Conservation (phyloP, 2,329 filamentous ascomycete genomes). For the Pseudogymnoascus sp. region DNA sequence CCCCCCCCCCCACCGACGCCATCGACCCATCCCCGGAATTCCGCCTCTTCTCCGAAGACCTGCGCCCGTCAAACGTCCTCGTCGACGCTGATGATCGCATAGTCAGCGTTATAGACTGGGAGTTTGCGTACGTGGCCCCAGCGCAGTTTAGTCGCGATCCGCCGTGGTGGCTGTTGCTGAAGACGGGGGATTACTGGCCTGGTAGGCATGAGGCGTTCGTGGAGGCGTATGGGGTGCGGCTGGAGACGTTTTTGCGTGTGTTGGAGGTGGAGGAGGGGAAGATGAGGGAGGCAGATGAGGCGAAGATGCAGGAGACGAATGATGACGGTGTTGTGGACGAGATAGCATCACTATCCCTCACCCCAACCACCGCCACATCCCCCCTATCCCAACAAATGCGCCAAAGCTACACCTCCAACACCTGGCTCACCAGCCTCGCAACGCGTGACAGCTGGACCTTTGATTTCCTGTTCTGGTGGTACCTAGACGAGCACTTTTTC, state of each 20-base stretch:
- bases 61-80: conserved; percentile 30
- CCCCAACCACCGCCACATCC: no score
- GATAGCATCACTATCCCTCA: not conserved
- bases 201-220: conserved; percentile 28
- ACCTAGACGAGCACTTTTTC: conserved; percentile 31
- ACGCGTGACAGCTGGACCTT: conserved; percentile 33
- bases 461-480: conserved; percentile 34
- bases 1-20: no score
- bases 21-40: conserved; percentile 11
- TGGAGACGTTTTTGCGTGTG: conserved; percentile 29
- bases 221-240: conserved; percentile 27
- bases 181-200: conserved; percentile 29
- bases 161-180: conserved; percentile 35
- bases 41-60: conserved; percentile 31
- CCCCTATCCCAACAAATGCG: no score
- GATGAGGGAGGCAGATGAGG: not conserved
- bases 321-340: no score
- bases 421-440: not conserved
- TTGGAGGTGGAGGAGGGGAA: conserved; percentile 30
- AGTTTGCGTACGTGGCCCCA: conserved; percentile 33
- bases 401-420: no score
- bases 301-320: no score
- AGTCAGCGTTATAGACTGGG: conserved; percentile 36
- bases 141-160: conserved; percentile 30
- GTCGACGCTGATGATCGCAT: conserved; percentile 25